Evolutionary conservation across 164 flowering plant genomes (phyloP).

Genomic region (Magnolia officinalis): DNA sequence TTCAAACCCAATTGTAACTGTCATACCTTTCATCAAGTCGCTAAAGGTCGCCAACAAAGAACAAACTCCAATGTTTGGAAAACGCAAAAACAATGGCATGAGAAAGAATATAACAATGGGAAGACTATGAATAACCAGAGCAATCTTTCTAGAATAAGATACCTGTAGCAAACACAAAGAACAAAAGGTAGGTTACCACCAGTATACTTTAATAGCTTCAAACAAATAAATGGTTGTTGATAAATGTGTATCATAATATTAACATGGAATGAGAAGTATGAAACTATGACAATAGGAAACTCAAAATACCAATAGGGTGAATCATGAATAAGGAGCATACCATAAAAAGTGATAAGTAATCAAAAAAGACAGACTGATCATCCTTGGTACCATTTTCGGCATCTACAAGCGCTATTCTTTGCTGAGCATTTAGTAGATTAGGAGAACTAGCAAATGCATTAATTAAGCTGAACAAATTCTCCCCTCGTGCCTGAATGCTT

Average conservation of each 20-base stretch:
- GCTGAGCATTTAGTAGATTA: conserved; percentile 41
- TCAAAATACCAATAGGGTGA: not conserved
- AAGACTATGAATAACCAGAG: conserved; percentile 63
- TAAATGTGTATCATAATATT: not conserved
- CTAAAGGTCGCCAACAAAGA: conserved; percentile 36
- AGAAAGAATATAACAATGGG: conserved; percentile 60
- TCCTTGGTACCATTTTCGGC: conserved; percentile 24
- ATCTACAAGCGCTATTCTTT: conserved; percentile 30
- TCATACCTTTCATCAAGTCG: conserved; percentile 70
- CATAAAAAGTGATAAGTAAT: conserved; percentile 73
- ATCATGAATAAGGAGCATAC: conserved; percentile 34
- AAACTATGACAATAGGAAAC: not conserved
- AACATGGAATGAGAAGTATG: conserved; percentile 2
- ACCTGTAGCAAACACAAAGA: conserved; percentile 40
- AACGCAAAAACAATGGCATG: conserved; percentile 47
- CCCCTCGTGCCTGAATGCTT: conserved; percentile 98
- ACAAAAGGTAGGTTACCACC: not conserved
- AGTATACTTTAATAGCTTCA: not conserved
- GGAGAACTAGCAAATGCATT: conserved; percentile 78
- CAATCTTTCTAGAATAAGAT: conserved; percentile 60
- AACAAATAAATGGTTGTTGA: not conserved
- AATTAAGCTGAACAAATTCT: conserved; percentile 66
- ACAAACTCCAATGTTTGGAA: conserved; percentile 29
- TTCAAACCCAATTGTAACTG: not conserved
- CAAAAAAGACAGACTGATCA: conserved; percentile 81